Conservation (phyloP, 192 early-diverging fungal genomes). For the Coemansia sp. region DNA sequence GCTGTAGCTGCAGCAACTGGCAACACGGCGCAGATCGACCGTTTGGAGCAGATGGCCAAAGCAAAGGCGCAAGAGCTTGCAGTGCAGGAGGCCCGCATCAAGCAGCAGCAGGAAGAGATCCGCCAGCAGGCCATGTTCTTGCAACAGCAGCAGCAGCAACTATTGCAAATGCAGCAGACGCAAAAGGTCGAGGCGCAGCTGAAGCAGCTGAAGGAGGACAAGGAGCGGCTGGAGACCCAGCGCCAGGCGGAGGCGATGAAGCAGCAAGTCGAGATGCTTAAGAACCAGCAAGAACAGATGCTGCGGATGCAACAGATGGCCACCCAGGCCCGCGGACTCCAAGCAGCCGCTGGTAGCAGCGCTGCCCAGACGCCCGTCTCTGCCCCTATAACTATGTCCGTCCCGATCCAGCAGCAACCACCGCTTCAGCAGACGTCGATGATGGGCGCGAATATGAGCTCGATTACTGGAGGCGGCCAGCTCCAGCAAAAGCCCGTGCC, state of each 20-base stretch:
- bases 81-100: slow-evolving; percentile 40
- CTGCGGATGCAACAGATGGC: slow-evolving; percentile 58
- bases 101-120: slow-evolving; percentile 52
- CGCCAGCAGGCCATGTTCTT: slow-evolving; percentile 50
- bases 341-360: slow-evolving; percentile 1
- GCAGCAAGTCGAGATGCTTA: slow-evolving; percentile 38
- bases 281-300: slow-evolving; percentile 52
- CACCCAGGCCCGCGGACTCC: slow-evolving; percentile 23
- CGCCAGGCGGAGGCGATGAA: slow-evolving; percentile 46
- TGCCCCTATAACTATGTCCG: slow-evolving; percentile 4
- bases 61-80: slow-evolving; percentile 52
- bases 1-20: slow-evolving; percentile 49
- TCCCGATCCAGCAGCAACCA: slow-evolving; percentile 15
- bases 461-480: slow-evolving; percentile 9
- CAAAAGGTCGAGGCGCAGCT: slow-evolving; percentile 57
- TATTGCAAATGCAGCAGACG: slow-evolving; percentile 53
- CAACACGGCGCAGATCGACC: slow-evolving; percentile 47
- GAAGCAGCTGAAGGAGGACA: slow-evolving; percentile 50
- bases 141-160: slow-evolving; percentile 53
- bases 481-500: slow-evolving; percentile 28
- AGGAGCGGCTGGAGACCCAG: slow-evolving; percentile 48
- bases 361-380: not conserved
- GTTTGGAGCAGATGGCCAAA: slow-evolving; percentile 40
- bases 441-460: slow-evolving; percentile 8
- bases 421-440: slow-evolving; percentile 13